phyloP scores from a whole-genome alignment of 2,329 filamentous ascomycete species.

The Penicillium sp. region DNA sequence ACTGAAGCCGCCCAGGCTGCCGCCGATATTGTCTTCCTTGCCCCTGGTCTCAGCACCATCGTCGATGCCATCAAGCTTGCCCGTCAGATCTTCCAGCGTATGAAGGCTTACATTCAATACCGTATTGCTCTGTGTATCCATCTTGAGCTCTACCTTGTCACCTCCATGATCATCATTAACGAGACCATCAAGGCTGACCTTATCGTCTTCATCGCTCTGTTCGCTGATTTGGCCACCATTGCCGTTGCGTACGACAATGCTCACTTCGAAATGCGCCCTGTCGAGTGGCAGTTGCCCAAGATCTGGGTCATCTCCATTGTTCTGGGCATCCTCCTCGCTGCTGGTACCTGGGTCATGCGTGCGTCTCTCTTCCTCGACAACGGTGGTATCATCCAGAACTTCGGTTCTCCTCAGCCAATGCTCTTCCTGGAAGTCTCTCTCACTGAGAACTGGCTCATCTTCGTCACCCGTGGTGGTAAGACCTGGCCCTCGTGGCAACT shows the following conservation, averaged over 20 bases:
- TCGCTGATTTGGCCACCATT: conserved; percentile 79
- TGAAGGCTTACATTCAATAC: conserved; percentile 79
- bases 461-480: conserved; percentile 85
- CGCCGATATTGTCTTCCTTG: conserved; percentile 76
- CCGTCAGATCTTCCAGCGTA: conserved; percentile 77
- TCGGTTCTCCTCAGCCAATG: conserved; percentile 74
- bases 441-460: conserved; percentile 96
- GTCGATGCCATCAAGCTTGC: conserved; percentile 75
- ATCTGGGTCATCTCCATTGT: conserved; percentile 71
- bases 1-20: conserved; percentile 75
- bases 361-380: conserved; percentile 70
- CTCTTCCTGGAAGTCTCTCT: conserved; percentile 91
- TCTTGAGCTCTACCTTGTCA: conserved; percentile 76
- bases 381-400: conserved; percentile 77
- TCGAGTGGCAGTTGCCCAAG: conserved; percentile 81
- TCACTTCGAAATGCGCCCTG: conserved; percentile 73
- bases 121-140: conserved; percentile 76
- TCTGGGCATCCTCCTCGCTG: conserved; percentile 70
- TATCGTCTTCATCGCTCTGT: conserved; percentile 79
- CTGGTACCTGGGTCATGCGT: conserved; percentile 75
- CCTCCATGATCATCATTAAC: conserved; percentile 80
- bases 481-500: conserved; percentile 78
- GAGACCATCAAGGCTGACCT: conserved; percentile 74
- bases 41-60: conserved; percentile 72
- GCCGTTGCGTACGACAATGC: conserved; percentile 81